phyloP scores from a whole-genome alignment of 163 green algal species.

The Coccomyxa subellipsoidea region DNA sequence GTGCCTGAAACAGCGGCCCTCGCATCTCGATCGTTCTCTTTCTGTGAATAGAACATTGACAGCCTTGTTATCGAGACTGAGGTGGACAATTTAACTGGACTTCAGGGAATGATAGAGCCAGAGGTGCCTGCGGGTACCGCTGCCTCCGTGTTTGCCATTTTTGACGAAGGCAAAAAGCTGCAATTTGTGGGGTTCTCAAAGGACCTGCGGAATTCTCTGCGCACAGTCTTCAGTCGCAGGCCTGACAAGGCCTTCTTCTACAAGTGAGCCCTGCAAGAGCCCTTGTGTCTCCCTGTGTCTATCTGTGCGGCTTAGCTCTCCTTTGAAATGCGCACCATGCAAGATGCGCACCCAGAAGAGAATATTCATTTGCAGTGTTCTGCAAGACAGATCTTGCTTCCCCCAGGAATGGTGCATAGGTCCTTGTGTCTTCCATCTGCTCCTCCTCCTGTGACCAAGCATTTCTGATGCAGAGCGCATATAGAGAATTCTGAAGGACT shows the following conservation, averaged over 20 bases:
- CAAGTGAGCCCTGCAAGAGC: slow-evolving; percentile 35
- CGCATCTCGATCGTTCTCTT: too few species aligned
- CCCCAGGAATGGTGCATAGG: too few species aligned
- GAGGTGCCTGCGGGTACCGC: slow-evolving; percentile 42
- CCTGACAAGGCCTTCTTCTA: slow-evolving; percentile 72
- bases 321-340: background rate
- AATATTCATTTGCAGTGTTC: too few species aligned
- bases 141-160: slow-evolving; percentile 73
- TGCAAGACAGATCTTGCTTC: too few species aligned
- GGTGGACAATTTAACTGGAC: too few species aligned
- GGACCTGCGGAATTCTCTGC: slow-evolving; percentile 65
- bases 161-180: slow-evolving; percentile 67
- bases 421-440: too few species aligned
- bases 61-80: too few species aligned
- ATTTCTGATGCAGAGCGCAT: background rate
- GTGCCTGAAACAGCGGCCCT: too few species aligned
- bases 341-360: too few species aligned
- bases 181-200: slow-evolving; percentile 83
- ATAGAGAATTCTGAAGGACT: background rate
- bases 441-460: too few species aligned
- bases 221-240: slow-evolving; percentile 65
- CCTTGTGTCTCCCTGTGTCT: background rate
- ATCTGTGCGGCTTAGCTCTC: too few species aligned
- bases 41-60: too few species aligned
- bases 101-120: slow-evolving; percentile 59